A percentile compares a stretch with the other conserved stretches of the same genome.
These are phyloP conservation scores for Eucalyptus microcorys DNA, from an alignment of 345 rosid genomes.

Conservation along the genomic window DNA sequence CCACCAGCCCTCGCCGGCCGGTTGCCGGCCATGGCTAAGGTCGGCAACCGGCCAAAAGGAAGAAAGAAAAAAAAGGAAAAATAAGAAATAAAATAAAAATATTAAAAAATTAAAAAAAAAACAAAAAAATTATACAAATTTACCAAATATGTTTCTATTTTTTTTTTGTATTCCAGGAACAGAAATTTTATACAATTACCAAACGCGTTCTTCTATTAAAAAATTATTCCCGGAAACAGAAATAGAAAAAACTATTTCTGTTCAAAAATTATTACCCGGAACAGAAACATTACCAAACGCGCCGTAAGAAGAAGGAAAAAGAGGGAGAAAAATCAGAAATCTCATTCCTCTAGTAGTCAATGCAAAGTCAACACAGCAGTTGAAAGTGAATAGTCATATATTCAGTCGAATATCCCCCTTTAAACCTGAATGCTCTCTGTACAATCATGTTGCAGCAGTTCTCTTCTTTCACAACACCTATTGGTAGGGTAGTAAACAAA, in stretches of 20 bases:
- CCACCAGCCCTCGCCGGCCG: no score
- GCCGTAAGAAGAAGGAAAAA: not conserved
- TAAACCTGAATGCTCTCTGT: not conserved
- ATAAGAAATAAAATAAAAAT: fast-evolving
- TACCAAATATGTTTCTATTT: no score
- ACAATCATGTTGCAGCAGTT: not conserved
- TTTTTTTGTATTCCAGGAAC: no score
- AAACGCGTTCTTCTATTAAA: no score
- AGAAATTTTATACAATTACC: fast-evolving
- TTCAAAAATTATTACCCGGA: fast-evolving
- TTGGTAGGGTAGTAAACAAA: not conserved
- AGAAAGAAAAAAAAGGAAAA: no score
- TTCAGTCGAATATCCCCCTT: not conserved
- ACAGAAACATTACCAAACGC: no score
- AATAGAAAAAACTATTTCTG: no score
- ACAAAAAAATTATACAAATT: no score
- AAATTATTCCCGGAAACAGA: fast-evolving
- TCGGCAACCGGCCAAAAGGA: fast-evolving
- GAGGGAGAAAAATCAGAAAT: not conserved
- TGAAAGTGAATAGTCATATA: not conserved
- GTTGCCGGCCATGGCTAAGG: no score
- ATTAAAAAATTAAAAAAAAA: no score
- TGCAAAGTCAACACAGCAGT: not conserved
- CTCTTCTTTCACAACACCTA: not conserved
- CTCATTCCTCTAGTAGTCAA: not conserved